Base-by-base conservation (phyloP, 768 basidiomycete genomes). In the Postia placenta region DNA sequence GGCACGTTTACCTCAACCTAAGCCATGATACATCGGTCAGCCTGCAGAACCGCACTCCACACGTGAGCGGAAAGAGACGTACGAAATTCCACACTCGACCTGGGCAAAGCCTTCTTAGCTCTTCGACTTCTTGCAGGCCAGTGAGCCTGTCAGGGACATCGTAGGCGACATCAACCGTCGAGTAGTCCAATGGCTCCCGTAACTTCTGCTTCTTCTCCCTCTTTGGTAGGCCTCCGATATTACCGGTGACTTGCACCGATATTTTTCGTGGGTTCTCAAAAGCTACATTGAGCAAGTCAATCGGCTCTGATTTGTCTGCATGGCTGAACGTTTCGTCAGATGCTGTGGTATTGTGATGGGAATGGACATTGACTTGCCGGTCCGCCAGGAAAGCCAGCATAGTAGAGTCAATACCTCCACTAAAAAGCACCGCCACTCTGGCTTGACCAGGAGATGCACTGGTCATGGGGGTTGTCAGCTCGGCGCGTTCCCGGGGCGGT, bases 361-460 rank as follows among this genome's bases (percentile, higher is more conserved):
- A n/a, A n/a, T n/a, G n/a, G n/a, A n/a, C n/a, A n/a, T n/a, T n/a
- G 1, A 60, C 76, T 45, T 59, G 89, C 86, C 71, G 72, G 59
- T 94, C 78, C 1, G 92, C 87, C 4, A 99, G 71, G 59, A 79
- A 85, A 0, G 94, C 81, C 5, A 98, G 59, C 35, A 89, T 69
- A 0, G 94, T 85, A 11, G 85, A 97, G 63, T 99, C 96, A 38
- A 99, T 91, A 0, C 96, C 96, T 25, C 96, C 96, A 30, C 92
- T 95, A 65, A 98, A 99, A 7, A 99, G 75, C 7, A 99, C 74
- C 2, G 87, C 92, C 2, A 96, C 72, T 45, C 85, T 75, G 3
- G 84, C 73, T 43, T 70, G 64, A 5, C 30, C 30, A 7, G 30
- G 7, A 33, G 7, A 7, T 15, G 15, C 15, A 7, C 30, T 33